A percentile compares a stretch with the other conserved stretches of the same genome.
Conservation (phyloP, 371 early-diverging fungal genomes). For the Capniomyces stellatus region DNA sequence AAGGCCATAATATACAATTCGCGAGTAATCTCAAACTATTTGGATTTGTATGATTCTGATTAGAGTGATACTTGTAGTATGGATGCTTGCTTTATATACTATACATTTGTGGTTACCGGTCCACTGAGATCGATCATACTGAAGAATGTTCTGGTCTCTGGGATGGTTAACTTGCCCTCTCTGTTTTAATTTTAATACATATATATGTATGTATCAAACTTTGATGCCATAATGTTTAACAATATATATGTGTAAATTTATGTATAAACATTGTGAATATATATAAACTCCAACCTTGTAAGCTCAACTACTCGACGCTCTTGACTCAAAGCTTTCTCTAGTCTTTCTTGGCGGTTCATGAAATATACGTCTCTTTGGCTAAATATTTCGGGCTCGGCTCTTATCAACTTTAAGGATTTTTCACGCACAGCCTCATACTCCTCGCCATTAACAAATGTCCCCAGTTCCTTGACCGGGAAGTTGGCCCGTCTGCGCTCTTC, state of each 20-base stretch:
- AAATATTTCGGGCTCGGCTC: constrained; percentile 18
- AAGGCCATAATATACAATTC: constrained; percentile 64
- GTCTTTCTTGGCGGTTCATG: constrained; percentile 19
- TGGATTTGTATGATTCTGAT: too few species aligned
- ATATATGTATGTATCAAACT: too few species aligned
- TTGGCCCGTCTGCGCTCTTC: not conserved
- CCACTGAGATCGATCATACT: not conserved
- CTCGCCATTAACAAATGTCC: not conserved
- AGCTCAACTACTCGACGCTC: constrained; percentile 15
- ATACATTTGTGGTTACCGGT: not conserved
- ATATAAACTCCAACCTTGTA: constrained; percentile 6
- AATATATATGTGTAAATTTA: too few species aligned
- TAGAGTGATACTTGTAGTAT: too few species aligned
- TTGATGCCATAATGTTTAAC: too few species aligned
- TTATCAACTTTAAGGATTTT: constrained; percentile 11
- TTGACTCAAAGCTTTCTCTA: constrained; percentile 20
- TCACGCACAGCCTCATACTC: not conserved
- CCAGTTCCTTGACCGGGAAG: not conserved
- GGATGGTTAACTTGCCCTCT: not conserved
- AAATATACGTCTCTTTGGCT: constrained; percentile 13
- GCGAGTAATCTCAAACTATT: constrained; percentile 27
- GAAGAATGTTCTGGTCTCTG: not conserved
- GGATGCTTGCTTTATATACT: too few species aligned
- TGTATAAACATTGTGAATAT: too few species aligned
- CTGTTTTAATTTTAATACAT: too few species aligned